These are phyloP conservation scores for Trichoderma guizhouense DNA, from an alignment of 2,329 filamentous ascomycete species.

Conservation along the genomic window DNA sequence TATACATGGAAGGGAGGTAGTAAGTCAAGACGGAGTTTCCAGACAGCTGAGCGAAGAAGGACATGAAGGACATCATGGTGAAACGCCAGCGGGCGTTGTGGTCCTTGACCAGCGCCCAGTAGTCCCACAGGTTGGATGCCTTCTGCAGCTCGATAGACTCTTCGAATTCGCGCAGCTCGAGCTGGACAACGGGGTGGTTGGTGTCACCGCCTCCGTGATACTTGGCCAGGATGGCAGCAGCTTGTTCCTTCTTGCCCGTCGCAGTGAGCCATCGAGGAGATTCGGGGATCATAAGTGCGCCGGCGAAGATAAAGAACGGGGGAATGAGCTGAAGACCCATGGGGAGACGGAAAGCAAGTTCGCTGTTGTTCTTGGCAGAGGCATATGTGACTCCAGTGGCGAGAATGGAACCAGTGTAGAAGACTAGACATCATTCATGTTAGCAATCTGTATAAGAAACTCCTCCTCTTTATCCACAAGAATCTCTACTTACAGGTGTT, in stretches of 20 bases:
- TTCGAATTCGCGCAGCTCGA: constrained; percentile 41
- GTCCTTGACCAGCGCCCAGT: constrained; percentile 48
- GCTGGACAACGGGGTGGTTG: constrained; percentile 36
- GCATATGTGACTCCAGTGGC: constrained; percentile 54
- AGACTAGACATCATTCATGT: constrained; percentile 24
- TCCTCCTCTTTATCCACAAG: background rate
- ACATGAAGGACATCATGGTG: constrained; percentile 49
- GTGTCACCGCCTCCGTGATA: constrained; percentile 33
- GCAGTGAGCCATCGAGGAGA: constrained; percentile 42
- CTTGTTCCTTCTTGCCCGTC: constrained; percentile 36
- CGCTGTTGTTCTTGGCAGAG: constrained; percentile 35
- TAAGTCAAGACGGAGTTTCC: constrained; percentile 51
- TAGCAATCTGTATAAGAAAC: background rate
- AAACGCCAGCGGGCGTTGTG: constrained; percentile 48
- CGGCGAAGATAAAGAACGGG: constrained; percentile 34
- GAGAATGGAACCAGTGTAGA: constrained; percentile 49
- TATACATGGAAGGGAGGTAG: constrained; percentile 52
- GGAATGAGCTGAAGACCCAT: constrained; percentile 39
- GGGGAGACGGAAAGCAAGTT: constrained; percentile 37
- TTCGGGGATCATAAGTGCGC: constrained; percentile 38
- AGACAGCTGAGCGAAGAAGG: constrained; percentile 52
- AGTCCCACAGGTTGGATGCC: constrained; percentile 46
- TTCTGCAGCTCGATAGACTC: constrained; percentile 41
- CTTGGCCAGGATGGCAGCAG: constrained; percentile 34
- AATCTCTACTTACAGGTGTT: constrained; percentile 33